Percentiles rank a stretch among this genome's conserved stretches.
Evolutionary conservation across 2,329 filamentous ascomycete genomes (phyloP).

Genomic region (Alternaria triticina): DNA sequence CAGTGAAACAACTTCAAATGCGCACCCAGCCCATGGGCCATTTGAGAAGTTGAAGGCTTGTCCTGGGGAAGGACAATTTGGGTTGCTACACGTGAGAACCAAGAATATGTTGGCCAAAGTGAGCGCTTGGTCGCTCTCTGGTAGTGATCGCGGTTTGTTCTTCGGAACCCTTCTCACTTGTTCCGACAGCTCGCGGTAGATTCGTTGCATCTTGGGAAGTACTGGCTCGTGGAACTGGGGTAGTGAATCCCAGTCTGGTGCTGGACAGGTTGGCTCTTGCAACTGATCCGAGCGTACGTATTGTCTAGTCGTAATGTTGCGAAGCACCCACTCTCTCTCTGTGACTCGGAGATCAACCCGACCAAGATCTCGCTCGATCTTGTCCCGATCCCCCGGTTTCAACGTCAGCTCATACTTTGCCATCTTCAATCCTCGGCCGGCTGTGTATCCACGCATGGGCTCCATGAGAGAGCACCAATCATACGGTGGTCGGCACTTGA

Average conservation of each 20-base stretch:
- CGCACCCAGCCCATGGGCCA: slow-evolving; percentile 16
- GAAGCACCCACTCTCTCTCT: too few species aligned
- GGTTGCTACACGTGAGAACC: slow-evolving; percentile 1
- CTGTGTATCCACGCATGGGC: neutral
- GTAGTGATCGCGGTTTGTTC: neutral
- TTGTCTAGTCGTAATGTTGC: too few species aligned
- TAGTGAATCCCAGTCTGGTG: too few species aligned
- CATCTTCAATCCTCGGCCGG: neutral
- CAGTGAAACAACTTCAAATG: slow-evolving; percentile 16
- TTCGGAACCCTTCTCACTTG: neutral
- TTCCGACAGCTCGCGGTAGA: neutral
- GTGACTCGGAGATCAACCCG: too few species aligned
- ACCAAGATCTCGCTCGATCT: too few species aligned
- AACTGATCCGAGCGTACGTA: too few species aligned
- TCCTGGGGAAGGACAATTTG: neutral
- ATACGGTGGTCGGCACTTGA: neutral
- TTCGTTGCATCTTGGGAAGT: neutral
- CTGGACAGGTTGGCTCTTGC: too few species aligned
- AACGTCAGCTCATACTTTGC: neutral
- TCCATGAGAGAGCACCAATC: too few species aligned
- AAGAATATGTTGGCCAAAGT: slow-evolving; percentile 17
- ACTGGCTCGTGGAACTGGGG: neutral
- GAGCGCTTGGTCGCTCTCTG: neutral
- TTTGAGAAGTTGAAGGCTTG: slow-evolving; percentile 2
- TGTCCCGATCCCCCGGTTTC: neutral